phyloP scores from a whole-genome alignment of 345 rosid species.

The Lepidium sativum region DNA sequence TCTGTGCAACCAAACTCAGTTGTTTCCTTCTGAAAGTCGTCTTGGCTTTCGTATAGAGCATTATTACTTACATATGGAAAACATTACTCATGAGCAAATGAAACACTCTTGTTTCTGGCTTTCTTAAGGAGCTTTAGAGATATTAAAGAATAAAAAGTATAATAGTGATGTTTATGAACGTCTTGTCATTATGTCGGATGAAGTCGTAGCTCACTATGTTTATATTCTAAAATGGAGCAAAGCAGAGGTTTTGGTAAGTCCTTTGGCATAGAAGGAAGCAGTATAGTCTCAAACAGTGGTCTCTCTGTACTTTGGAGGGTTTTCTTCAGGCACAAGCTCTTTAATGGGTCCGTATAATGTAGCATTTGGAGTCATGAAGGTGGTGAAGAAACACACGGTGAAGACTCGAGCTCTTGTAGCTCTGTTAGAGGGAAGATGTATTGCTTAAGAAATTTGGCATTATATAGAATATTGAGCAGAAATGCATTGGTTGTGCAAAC shows the following conservation, averaged over 20 bases:
- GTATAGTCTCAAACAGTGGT: slow-evolving; percentile 30
- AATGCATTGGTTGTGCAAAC: not conserved
- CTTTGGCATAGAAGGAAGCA: slow-evolving; percentile 20
- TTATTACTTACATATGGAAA: slow-evolving; percentile 6
- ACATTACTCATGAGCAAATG: slow-evolving; percentile 10
- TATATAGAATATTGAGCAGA: not conserved
- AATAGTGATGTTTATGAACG: not conserved
- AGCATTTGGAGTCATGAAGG: slow-evolving; percentile 12
- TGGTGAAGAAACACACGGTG: slow-evolving; percentile 33
- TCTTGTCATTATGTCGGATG: not conserved
- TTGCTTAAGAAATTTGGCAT: not conserved
- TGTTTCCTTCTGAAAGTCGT: slow-evolving; percentile 9
- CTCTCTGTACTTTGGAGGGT: slow-evolving; percentile 41
- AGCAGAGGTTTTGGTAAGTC: slow-evolving; percentile 34
- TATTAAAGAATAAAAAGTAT: not conserved
- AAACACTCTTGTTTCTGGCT: not conserved
- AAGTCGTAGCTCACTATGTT: not conserved
- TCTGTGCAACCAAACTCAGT: slow-evolving; percentile 16
- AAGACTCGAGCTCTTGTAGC: slow-evolving; percentile 29
- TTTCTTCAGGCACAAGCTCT: slow-evolving; percentile 41
- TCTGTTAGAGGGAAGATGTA: slow-evolving; percentile 14
- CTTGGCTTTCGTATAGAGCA: slow-evolving; percentile 15
- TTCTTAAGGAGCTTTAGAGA: not conserved
- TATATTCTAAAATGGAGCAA: slow-evolving; percentile 21
- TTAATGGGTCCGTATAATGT: slow-evolving; percentile 31